Conservation (phyloP, 1,284 basidiomycete species). For the Naganishia liquefaciens region DNA sequence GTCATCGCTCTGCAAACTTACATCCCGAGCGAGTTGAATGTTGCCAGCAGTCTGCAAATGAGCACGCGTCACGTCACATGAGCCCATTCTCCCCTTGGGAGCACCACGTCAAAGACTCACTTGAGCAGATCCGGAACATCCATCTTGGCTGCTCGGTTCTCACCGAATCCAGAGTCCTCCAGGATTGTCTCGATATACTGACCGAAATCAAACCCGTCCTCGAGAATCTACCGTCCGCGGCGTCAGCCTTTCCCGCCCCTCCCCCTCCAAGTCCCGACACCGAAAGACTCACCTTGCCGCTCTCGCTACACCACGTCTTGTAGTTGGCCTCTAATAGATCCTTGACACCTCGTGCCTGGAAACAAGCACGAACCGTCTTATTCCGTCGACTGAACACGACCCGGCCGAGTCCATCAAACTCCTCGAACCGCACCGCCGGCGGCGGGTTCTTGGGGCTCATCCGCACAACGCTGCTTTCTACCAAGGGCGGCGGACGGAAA, state of each 20-base stretch:
- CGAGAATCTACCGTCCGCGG: slow-evolving; percentile 61
- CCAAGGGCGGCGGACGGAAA: slow-evolving; percentile 93
- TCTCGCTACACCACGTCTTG: slow-evolving; percentile 88
- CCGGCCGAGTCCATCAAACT: slow-evolving; percentile 92
- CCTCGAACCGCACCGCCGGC: slow-evolving; percentile 91
- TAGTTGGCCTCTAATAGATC: slow-evolving; percentile 94
- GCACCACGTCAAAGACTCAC: slow-evolving; percentile 54
- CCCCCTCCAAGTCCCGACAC: not conserved
- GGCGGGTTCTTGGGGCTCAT: slow-evolving; percentile 92
- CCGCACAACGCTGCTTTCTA: slow-evolving; percentile 89
- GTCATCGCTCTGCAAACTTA: slow-evolving; percentile 37
- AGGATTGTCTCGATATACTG: slow-evolving; percentile 75
- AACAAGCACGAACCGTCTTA: slow-evolving; percentile 85
- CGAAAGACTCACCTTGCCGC: slow-evolving; percentile 63
- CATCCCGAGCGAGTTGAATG: slow-evolving; percentile 49
- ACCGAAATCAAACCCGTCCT: slow-evolving; percentile 71
- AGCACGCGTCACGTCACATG: not conserved
- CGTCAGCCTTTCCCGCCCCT: not conserved
- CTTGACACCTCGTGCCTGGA: slow-evolving; percentile 86
- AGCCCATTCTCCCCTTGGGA: not conserved
- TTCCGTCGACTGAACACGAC: slow-evolving; percentile 89
- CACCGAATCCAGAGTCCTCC: slow-evolving; percentile 64
- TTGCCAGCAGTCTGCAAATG: slow-evolving; percentile 41
- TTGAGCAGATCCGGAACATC: slow-evolving; percentile 79
- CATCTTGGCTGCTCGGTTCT: slow-evolving; percentile 78